These are phyloP conservation scores for Colletotrichum lentis DNA, from an alignment of 2,329 filamentous ascomycete species.

Conservation along the genomic window DNA sequence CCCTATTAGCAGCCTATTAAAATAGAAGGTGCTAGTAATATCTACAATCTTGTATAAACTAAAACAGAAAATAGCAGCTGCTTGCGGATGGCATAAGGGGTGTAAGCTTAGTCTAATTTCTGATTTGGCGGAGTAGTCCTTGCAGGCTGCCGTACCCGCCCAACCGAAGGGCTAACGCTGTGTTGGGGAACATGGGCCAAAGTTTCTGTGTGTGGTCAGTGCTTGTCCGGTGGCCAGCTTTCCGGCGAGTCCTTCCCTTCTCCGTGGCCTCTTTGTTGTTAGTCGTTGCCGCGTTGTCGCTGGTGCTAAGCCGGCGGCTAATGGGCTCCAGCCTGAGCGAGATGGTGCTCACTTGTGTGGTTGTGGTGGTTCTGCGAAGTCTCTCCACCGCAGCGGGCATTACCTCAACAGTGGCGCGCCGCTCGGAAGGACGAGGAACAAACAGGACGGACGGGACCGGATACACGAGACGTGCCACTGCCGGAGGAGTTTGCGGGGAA, in stretches of 20 bases:
- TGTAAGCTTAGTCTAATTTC: no score
- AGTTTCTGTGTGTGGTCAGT: slow-evolving; percentile 30
- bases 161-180: slow-evolving; percentile 3
- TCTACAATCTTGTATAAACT: no score
- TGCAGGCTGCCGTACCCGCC: no score
- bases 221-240: slow-evolving; percentile 32
- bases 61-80: no score
- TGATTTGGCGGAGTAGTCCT: no score
- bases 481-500: slow-evolving; percentile 28
- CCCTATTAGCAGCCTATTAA: no score
- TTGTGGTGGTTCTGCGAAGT: slow-evolving; percentile 13
- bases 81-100: no score
- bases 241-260: slow-evolving; percentile 19
- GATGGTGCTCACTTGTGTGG: slow-evolving; percentile 12
- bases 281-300: background rate
- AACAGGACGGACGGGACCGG: slow-evolving; percentile 4
- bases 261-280: slow-evolving; percentile 15
- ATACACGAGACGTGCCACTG: slow-evolving; percentile 21
- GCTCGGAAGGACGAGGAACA: slow-evolving; percentile 5
- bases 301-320: slow-evolving; percentile 6
- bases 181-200: slow-evolving; percentile 13
- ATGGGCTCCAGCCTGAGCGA: slow-evolving; percentile 15
- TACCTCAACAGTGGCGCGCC: background rate
- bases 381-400: background rate
- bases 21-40: no score